Percentiles rank a stretch among this genome's conserved stretches.
Evolutionary conservation across 139 green algal species (phyloP).

Genomic region (Desmodesmus armatus): DNA sequence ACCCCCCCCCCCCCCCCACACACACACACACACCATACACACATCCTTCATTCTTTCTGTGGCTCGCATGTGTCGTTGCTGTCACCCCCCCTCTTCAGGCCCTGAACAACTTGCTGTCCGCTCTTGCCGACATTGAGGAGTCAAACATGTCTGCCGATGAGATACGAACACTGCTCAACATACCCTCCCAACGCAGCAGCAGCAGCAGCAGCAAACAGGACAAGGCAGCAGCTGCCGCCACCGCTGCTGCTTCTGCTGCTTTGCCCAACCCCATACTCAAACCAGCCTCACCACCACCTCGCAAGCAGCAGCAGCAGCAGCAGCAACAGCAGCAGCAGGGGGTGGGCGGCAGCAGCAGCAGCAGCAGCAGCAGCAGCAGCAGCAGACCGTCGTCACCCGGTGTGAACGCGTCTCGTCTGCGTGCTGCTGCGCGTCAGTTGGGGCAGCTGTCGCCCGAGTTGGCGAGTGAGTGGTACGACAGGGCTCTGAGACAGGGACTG

Average conservation of each 20-base stretch:
- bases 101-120: slow-evolving; percentile 19
- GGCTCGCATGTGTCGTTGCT: background rate
- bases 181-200: background rate
- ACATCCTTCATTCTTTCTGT: no score
- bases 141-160: slow-evolving; percentile 32
- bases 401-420: background rate
- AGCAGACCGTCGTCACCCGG: background rate
- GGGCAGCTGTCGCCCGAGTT: slow-evolving; percentile 39
- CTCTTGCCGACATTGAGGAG: slow-evolving; percentile 22
- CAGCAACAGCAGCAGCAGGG: background rate
- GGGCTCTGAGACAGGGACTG: background rate
- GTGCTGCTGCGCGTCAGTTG: slow-evolving; percentile 20
- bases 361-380: slow-evolving; percentile 34
- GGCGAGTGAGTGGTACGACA: slow-evolving; percentile 41
- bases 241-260: no score
- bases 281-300: background rate
- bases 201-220: background rate
- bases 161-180: slow-evolving; percentile 23
- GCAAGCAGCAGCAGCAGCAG: background rate
- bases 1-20: no score
- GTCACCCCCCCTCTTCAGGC: slow-evolving; percentile 12
- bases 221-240: background rate
- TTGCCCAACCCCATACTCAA: background rate
- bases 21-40: no score
- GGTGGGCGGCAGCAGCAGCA: slow-evolving; percentile 30